Evolutionary conservation across 2,329 filamentous ascomycete genomes (phyloP).

Genomic region (Bertia moriformis): DNA sequence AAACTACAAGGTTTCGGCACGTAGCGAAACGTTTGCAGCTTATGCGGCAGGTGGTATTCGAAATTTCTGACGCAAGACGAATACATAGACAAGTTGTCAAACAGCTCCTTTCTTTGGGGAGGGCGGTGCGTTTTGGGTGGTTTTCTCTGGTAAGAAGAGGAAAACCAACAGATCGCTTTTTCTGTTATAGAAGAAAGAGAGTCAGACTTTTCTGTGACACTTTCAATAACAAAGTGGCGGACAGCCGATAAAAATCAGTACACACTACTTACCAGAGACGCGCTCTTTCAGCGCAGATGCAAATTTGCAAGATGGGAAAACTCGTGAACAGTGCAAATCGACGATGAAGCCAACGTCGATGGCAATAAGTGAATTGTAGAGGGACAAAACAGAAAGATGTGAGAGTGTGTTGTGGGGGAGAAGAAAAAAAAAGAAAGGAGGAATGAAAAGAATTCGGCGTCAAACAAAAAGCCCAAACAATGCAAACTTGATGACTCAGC

Average conservation of each 20-base stretch:
- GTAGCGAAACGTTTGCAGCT: background rate
- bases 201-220: no score
- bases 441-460: background rate
- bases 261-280: background rate
- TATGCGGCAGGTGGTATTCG: background rate
- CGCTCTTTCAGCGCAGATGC: background rate
- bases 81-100: background rate
- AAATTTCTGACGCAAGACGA: background rate
- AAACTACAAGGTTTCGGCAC: background rate
- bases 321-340: background rate
- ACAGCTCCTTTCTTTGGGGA: no score
- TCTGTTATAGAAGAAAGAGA: background rate
- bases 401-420: background rate
- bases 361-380: background rate
- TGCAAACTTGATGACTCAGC: background rate
- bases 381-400: background rate
- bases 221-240: background rate
- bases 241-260: background rate
- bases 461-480: background rate
- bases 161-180: background rate
- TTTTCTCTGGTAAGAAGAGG: background rate
- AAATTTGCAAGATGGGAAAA: background rate
- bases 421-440: constrained; percentile 1
- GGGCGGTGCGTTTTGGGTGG: no score
- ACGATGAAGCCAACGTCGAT: background rate